Base-by-base conservation (phyloP, 768 basidiomycete species). In the Phylloporus sp. region DNA sequence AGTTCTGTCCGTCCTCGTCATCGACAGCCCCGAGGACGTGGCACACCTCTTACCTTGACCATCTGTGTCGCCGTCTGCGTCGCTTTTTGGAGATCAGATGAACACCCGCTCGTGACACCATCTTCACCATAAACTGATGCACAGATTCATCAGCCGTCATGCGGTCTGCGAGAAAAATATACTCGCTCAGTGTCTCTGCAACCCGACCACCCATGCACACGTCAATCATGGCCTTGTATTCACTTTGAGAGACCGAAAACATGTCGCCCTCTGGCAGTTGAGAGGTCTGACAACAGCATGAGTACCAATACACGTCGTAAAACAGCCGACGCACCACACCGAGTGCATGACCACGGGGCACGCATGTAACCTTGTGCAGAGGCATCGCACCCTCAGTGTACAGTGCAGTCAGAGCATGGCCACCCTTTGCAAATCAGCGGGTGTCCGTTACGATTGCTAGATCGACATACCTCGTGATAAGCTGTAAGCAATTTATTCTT, bases 361-460 rank as follows among this genome's bases (percentile, higher is more conserved):
- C 82, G 67, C 95, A 97, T 23, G 95, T 98, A 29, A 98, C 95
- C 74, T 97, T 97, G 71, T 98, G 95, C 56, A 99, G 72, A 36
- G 97, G 97, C 82, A 94, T 93, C 38, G 95, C 93, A 45, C 95
- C 95, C 55, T 90, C 81, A 1, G 97, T 98, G 67, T 93, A 93
- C 43, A 98, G 74, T 6, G 95, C 94, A 23, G 94, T 85, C n/a
- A 97, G 78, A 26, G 95, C 92, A 68, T 97, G 94, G 31, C 92
- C 94, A 54, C 90, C 91, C 86, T 90, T 53, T 41, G 20, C 62
- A 32, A 39, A 57, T 65, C 5, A 63, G 24, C 24, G 36, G 20
- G 29, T n/a, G 11, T 41, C 16, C 22, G 15, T 16, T 6, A 29
- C n/a, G 42, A 45, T 46, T 45, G 20, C 27, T n/a, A 3, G 10